Evolutionary conservation across 2,329 filamentous ascomycete species (phyloP).

Genomic region (Phaeosphaeria sp.): DNA sequence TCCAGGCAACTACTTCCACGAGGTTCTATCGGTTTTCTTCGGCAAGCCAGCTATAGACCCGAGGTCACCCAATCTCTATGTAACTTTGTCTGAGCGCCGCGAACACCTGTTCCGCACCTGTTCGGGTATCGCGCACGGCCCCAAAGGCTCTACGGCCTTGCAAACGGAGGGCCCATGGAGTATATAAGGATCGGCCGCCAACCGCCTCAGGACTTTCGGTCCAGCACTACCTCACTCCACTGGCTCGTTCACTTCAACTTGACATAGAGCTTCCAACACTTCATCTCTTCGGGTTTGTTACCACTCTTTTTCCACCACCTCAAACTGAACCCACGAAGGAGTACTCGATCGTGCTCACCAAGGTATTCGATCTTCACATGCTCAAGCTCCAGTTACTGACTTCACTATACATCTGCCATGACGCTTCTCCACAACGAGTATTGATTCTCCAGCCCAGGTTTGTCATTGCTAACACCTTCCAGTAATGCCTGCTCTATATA

Average conservation of each 20-base stretch:
- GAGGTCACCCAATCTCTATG: conserved; percentile 14
- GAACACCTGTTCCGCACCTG: conserved; percentile 5
- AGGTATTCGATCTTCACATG: neutral
- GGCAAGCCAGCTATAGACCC: conserved; percentile 10
- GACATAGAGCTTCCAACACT: neutral
- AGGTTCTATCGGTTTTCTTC: conserved; percentile 7
- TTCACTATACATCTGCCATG: neutral
- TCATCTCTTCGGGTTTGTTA: neutral
- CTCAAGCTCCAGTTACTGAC: neutral
- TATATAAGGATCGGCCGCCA: conserved; percentile 7
- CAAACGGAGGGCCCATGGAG: neutral
- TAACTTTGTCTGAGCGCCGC: conserved; percentile 11
- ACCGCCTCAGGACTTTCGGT: neutral
- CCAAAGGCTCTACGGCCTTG: neutral
- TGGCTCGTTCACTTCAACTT: neutral
- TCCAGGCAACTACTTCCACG: conserved; percentile 7
- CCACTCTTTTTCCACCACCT: neutral
- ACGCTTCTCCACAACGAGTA: neutral
- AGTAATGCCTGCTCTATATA: neutral
- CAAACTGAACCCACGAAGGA: neutral
- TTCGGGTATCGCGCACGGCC: neutral
- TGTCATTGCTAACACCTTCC: neutral
- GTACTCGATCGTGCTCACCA: neutral
- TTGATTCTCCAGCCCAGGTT: neutral
- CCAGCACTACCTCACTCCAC: neutral